phyloP scores from a whole-genome alignment of 768 basidiomycete species.

The Crepidotus variabilis region DNA sequence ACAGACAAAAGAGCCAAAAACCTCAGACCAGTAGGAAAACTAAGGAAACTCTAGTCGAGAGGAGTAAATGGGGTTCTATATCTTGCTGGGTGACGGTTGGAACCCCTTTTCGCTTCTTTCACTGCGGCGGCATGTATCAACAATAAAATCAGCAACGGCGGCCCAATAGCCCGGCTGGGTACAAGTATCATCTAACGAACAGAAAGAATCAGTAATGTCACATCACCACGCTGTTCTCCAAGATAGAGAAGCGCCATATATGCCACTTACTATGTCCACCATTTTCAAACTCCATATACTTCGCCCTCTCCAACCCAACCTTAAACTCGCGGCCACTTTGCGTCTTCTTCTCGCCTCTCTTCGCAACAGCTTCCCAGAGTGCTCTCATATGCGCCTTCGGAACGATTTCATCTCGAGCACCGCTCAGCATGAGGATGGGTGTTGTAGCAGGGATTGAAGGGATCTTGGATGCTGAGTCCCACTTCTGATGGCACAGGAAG shows the following conservation, averaged over 20 bases:
- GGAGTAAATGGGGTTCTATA: no score
- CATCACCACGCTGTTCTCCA: no score
- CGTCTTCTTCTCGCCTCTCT: slow-evolving; percentile 44
- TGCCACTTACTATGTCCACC: slow-evolving; percentile 52
- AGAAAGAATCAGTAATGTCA: not conserved
- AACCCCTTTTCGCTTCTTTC: not conserved
- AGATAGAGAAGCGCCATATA: slow-evolving; percentile 1
- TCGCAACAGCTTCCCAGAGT: slow-evolving; percentile 62
- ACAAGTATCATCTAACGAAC: slow-evolving; percentile 23
- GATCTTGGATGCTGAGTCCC: slow-evolving; percentile 75
- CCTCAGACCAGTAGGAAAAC: no score
- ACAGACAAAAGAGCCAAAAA: no score
- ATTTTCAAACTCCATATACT: slow-evolving; percentile 50
- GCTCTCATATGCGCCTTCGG: slow-evolving; percentile 74
- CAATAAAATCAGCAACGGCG: slow-evolving; percentile 21
- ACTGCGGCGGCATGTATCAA: not conserved
- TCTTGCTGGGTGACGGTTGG: no score
- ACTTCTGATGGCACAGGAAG: slow-evolving; percentile 83
- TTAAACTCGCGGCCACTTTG: slow-evolving; percentile 36
- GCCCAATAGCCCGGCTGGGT: slow-evolving; percentile 23
- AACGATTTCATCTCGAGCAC: slow-evolving; percentile 67
- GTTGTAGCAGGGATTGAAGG: slow-evolving; percentile 55
- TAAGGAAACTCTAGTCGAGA: no score
- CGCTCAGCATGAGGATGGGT: slow-evolving; percentile 83
- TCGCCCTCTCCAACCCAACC: slow-evolving; percentile 49